Conservation (phyloP, 2,329 filamentous ascomycete species). For the Didymella arachidicola region DNA sequence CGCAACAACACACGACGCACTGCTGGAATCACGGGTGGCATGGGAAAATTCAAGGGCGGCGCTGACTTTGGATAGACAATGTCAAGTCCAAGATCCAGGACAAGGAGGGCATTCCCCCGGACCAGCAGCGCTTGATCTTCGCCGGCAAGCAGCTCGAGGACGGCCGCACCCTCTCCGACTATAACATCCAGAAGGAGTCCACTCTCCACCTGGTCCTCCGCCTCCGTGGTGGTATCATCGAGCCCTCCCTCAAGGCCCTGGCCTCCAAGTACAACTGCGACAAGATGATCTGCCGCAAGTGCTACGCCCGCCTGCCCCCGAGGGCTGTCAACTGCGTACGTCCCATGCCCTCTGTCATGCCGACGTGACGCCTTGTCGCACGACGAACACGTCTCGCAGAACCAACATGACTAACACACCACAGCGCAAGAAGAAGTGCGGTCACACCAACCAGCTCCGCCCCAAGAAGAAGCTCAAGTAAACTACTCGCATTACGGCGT, state of each 20-base stretch:
- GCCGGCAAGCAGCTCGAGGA: constrained; percentile 99
- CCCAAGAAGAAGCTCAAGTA: constrained; percentile 99
- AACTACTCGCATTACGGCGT: constrained; percentile 55
- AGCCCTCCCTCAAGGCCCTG: constrained; percentile 97
- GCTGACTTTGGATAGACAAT: constrained; percentile 70
- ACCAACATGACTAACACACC: constrained; percentile 29
- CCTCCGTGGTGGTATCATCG: constrained; percentile 97
- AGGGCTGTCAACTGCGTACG: constrained; percentile 94
- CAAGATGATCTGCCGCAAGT: constrained; percentile 99
- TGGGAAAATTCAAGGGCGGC: constrained; percentile 4
- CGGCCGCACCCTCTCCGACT: constrained; percentile 94
- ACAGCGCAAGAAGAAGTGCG: constrained; percentile 91
- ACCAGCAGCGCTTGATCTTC: constrained; percentile 99
- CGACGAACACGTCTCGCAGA: background rate
- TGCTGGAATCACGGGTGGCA: constrained; percentile 9
- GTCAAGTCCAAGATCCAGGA: constrained; percentile 99
- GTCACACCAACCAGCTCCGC: constrained; percentile 99
- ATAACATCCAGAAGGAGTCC: constrained; percentile 99
- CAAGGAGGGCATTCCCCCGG: constrained; percentile 98
- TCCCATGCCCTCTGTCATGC: constrained; percentile 6
- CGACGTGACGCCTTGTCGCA: background rate
- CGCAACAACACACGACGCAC: constrained; percentile 22
- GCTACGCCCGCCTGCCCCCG: constrained; percentile 94
- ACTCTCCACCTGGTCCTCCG: constrained; percentile 98
- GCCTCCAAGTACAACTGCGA: constrained; percentile 99